Evolutionary conservation across 2,329 filamentous ascomycete species (phyloP).

Genomic region (Botrytis elliptica): DNA sequence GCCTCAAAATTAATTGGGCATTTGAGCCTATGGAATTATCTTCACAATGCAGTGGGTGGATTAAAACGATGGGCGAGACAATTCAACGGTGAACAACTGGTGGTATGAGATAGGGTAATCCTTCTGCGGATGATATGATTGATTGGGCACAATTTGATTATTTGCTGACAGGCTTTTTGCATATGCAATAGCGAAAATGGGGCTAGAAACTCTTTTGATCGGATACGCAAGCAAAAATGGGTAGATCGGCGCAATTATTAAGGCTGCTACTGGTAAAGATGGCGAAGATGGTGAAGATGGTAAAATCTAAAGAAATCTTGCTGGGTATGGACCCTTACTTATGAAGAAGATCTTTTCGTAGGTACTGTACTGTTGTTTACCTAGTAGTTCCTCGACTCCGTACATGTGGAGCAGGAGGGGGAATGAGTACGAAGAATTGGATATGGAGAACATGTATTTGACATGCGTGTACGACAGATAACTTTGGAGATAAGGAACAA

Average conservation of each 20-base stretch:
- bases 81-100: conserved; percentile 30
- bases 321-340: neutral
- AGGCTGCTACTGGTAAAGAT: neutral
- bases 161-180: conserved; percentile 16
- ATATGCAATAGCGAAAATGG: conserved; percentile 10
- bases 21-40: conserved; percentile 6
- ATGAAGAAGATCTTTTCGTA: neutral
- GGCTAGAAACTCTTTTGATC: neutral
- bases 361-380: neutral
- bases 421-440: neutral
- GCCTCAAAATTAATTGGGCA: conserved; percentile 3
- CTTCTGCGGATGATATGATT: conserved; percentile 20
- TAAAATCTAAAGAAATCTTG: neutral
- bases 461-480: neutral
- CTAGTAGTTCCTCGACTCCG: neutral
- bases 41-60: neutral
- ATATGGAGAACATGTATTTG: neutral
- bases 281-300: neutral
- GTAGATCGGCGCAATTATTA: neutral
- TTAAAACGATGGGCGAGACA: neutral
- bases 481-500: neutral
- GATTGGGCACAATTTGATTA: neutral
- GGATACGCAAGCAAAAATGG: neutral
- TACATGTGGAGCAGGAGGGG: neutral
- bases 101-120: conserved; percentile 27